phyloP scores from a whole-genome alignment of 2,329 filamentous ascomycete genomes.

The Ceratocystis variospora region DNA sequence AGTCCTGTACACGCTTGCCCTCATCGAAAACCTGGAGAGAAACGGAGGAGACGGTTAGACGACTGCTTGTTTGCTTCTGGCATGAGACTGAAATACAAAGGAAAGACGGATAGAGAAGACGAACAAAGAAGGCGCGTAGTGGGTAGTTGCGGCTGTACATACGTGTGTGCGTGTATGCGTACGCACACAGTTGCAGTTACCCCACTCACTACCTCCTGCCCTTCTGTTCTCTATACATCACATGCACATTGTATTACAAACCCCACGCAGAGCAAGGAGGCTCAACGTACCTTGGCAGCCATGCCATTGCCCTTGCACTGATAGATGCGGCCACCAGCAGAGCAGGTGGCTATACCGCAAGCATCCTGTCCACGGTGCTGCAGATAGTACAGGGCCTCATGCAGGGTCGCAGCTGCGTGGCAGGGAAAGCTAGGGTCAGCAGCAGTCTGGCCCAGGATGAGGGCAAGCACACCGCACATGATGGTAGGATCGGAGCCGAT shows the following conservation, averaged over 20 bases:
- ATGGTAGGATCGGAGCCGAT: conserved; percentile 21
- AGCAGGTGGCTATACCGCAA: conserved; percentile 60
- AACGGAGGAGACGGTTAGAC: conserved; percentile 28
- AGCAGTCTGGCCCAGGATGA: conserved; percentile 44
- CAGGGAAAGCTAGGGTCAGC: conserved; percentile 24
- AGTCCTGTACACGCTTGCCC: conserved; percentile 40
- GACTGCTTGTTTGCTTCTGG: neutral
- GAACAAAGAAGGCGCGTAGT: neutral
- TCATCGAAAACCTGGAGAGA: conserved; percentile 77
- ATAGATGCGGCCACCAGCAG: conserved; percentile 66
- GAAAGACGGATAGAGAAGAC: neutral
- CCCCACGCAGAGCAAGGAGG: neutral
- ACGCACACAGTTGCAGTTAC: neutral
- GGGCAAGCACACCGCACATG: conserved; percentile 50
- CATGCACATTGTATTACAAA: neutral
- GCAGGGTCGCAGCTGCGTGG: conserved; percentile 48
- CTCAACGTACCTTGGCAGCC: conserved; percentile 48
- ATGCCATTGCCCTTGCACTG: conserved; percentile 87
- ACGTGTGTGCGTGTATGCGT: neutral
- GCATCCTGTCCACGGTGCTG: conserved; percentile 72
- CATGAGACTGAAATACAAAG: neutral
- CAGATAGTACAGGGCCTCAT: conserved; percentile 58
- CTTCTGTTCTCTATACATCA: neutral
- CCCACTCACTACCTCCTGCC: neutral
- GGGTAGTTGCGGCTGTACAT: neutral